Evolutionary conservation across 331 rosid genomes (phyloP), one percentile per base, ranked within the genome.

Genomic region (Telfairia occidentalis): DNA sequence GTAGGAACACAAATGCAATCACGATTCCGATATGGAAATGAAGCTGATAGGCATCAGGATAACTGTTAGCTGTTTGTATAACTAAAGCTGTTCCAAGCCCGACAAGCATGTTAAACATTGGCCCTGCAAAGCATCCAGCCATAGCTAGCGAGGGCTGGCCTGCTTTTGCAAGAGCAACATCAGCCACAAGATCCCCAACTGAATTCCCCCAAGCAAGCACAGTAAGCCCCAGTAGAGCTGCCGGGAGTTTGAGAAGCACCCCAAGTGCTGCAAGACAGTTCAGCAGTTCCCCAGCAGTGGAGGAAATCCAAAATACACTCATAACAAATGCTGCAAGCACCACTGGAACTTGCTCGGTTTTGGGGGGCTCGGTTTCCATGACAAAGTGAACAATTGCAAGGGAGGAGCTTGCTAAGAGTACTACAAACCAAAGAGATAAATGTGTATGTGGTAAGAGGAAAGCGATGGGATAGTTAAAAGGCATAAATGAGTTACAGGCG

Each of bases 161-260:
- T 9, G 98, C 96, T 86, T 91, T 95, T 52, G 98, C 96, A 65
- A 91, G 83, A 5, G 97, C 93, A 34, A 95, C 97, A 79, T 95
- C 97, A 15, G 98, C 98, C 57, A 89, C 97, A 28, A 95, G 96
- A 82, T 95, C 96, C 74, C 98, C 97, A 57, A 91, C 96, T 0
- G 97, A 95, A 71, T 95, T 95, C 45, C 98, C 98, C 98, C 97
- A 95, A 21, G 98, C 98, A 77, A 95, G 96, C 52, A 95, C 98
- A 0, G 97, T 95, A 16, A 91, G 96, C 72, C 98, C 96, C 0
- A 95, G 97, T 78, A 95, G 83, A 48, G 96, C 79, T 1, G 87
- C 87, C 0, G 97, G 93, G 79, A 91, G 79, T 81, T 90, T 76
- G 57, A 95, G 96, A 63, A 87, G 92, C 1, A 74, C 38, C 16